Percentiles rank a stretch among this genome's conserved stretches.
Evolutionary conservation across 2,329 filamentous ascomycete species (phyloP).

Genomic region (Ascochyta koolunga): DNA sequence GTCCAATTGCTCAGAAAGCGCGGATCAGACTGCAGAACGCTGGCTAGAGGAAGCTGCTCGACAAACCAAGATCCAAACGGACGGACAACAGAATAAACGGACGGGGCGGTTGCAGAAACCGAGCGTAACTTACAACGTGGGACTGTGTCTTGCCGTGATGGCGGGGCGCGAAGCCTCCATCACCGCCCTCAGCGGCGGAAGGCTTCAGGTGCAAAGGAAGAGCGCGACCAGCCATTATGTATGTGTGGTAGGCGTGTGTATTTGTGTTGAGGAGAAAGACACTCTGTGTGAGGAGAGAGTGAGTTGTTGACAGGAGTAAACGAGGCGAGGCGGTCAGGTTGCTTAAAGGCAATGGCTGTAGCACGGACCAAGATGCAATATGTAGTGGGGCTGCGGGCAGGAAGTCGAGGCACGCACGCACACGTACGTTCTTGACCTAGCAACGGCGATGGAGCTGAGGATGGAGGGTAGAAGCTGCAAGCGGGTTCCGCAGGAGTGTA

Average conservation of each 20-base stretch:
- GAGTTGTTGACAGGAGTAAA: conserved; percentile 23
- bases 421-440: conserved; percentile 28
- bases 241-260: conserved; percentile 28
- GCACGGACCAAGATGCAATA: conserved; percentile 9
- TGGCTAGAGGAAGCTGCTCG: background rate
- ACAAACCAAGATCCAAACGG: background rate
- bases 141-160: conserved; percentile 86
- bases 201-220: conserved; percentile 86
- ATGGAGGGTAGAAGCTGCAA: conserved; percentile 1
- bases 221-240: conserved; percentile 72
- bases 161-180: conserved; percentile 59
- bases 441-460: conserved; percentile 19
- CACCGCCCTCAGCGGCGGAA: conserved; percentile 49
- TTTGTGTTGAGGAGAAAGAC: conserved; percentile 12
- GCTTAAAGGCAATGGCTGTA: conserved; percentile 28
- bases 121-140: conserved; percentile 72
- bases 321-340: conserved; percentile 25
- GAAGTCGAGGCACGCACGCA: conserved; percentile 28
- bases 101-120: conserved; percentile 3
- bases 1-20: background rate
- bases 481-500: conserved; percentile 14
- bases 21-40: background rate
- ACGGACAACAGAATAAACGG: background rate
- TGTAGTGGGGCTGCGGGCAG: conserved; percentile 34
- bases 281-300: conserved; percentile 17